These are phyloP conservation scores for Monocercomonoides exilis DNA, from an alignment of 78 protist species.

Conservation along the genomic window DNA sequence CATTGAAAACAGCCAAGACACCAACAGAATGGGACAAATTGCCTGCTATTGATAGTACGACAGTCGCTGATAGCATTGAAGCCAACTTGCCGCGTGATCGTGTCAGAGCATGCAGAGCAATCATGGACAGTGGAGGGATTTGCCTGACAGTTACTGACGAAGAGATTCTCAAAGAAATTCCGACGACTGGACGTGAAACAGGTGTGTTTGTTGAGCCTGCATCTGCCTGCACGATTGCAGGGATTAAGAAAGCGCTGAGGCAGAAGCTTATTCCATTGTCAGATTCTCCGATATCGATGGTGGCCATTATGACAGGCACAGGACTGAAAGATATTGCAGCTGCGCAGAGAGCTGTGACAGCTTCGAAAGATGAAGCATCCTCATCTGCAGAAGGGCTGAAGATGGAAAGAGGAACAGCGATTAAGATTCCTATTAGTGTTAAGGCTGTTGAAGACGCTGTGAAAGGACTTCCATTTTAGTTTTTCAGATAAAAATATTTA, in stretches of 20 bases:
- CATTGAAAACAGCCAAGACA: neutral
- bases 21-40: neutral
- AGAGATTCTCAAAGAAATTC: constrained; percentile 30
- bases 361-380: neutral
- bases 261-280: neutral
- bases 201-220: constrained; percentile 46
- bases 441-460: neutral
- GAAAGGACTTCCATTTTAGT: neutral
- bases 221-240: constrained; percentile 34
- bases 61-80: constrained; percentile 35
- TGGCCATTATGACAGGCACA: constrained; percentile 36
- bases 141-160: constrained; percentile 27
- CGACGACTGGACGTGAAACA: constrained; percentile 1
- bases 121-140: constrained; percentile 15
- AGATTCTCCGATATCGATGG: neutral
- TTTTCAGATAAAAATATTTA: neutral
- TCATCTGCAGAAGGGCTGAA: neutral
- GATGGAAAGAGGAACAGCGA: neutral
- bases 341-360: constrained; percentile 11
- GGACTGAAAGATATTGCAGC: constrained; percentile 36
- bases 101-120: neutral
- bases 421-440: neutral
- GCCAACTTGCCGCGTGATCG: constrained; percentile 25
- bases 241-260: neutral
- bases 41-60: constrained; percentile 14